Percentiles rank a stretch among this genome's conserved stretches.
These are phyloP conservation scores for Climacium dendroides DNA, from an alignment of 225 moss, liverwort and hornwort species.

Conservation along the genomic window DNA sequence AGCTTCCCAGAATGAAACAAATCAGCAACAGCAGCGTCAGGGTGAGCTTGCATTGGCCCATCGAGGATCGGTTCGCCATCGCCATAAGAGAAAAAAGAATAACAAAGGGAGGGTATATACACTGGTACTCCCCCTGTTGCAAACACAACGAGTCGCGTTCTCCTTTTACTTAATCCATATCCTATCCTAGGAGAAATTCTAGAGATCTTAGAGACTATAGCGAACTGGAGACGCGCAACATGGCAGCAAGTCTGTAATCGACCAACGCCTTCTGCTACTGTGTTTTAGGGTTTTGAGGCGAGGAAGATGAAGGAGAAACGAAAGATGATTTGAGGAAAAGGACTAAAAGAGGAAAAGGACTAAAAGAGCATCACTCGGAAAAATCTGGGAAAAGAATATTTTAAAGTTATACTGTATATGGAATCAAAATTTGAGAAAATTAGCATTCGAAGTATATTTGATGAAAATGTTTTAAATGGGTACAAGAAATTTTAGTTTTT, in stretches of 20 bases:
- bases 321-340: neutral
- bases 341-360: neutral
- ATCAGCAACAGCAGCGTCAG: neutral
- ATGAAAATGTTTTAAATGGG: no score
- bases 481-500: neutral
- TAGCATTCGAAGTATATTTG: neutral
- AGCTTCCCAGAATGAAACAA: neutral
- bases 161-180: neutral
- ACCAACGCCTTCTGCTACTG: no score
- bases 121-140: neutral
- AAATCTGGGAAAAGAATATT: no score
- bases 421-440: neutral
- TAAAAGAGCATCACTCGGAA: no score
- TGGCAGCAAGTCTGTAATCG: neutral
- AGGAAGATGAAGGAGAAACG: no score
- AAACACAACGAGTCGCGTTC: neutral
- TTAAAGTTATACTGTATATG: neutral
- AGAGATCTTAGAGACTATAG: neutral
- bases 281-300: no score
- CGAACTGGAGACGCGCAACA: neutral
- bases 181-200: neutral
- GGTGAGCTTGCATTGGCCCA: neutral
- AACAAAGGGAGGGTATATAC: neutral
- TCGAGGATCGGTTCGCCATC: neutral
- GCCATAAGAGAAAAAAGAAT: neutral